Conservation (phyloP, 495 filamentous ascomycete species). For the Mytilinidion resinicola region DNA sequence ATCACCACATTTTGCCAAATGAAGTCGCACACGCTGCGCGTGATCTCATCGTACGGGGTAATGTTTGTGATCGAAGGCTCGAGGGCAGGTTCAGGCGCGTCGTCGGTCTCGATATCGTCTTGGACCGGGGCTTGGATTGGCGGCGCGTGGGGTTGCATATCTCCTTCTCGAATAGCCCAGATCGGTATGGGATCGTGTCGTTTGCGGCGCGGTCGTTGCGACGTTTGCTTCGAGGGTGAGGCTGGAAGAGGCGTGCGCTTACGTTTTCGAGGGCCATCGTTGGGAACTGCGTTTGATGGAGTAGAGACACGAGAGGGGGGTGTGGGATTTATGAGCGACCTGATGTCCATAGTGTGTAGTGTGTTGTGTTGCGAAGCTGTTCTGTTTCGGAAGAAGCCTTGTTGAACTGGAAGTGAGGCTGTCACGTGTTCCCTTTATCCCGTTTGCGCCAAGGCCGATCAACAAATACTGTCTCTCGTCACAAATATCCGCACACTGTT, state of each 20-base stretch:
- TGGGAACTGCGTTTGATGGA: neutral
- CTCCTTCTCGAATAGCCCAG: neutral
- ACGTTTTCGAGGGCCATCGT: too few relatives aligned
- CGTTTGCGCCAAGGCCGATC: too few relatives aligned
- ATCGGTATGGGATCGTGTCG: neutral
- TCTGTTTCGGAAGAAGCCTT: too few relatives aligned
- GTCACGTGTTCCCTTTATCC: too few relatives aligned
- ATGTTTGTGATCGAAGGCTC: constrained; percentile 21
- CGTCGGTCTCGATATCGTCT: neutral
- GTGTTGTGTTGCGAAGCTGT: too few relatives aligned
- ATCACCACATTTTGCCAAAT: constrained; percentile 15
- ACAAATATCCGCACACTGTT: too few relatives aligned
- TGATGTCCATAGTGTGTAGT: neutral
- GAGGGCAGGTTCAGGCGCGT: neutral
- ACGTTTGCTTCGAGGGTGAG: neutral
- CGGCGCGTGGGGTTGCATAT: neutral
- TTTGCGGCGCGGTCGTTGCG: neutral
- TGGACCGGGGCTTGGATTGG: neutral
- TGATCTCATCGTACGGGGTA: constrained; percentile 16
- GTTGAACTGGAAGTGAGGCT: too few relatives aligned
- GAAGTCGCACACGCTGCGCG: constrained; percentile 22
- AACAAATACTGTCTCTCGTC: too few relatives aligned
- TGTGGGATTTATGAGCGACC: neutral
- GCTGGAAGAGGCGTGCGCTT: too few relatives aligned
- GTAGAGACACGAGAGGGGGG: neutral